These are phyloP conservation scores for Aegilops sharonensis DNA, from an alignment of 176 grass and related monocot species.

Conservation along the genomic window DNA sequence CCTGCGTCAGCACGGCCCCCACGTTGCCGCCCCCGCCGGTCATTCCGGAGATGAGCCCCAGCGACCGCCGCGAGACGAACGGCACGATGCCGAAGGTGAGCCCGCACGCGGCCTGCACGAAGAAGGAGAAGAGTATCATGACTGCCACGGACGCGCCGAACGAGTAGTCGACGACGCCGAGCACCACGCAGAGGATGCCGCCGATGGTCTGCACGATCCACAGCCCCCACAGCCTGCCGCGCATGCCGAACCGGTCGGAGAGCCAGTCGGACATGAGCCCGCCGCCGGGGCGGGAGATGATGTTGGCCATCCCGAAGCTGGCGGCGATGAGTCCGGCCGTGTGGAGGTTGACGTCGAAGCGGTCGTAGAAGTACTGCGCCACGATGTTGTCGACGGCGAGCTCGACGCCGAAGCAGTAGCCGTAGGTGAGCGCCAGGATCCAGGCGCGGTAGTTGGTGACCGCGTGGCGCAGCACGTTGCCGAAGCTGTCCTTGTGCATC, in stretches of 20 bases:
- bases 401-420: slow-evolving; percentile 92
- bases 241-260: slow-evolving; percentile 63
- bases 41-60: slow-evolving; percentile 90
- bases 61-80: slow-evolving; percentile 71
- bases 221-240: slow-evolving; percentile 87
- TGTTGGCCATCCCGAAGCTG: slow-evolving; percentile 85
- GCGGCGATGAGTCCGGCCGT: slow-evolving; percentile 78
- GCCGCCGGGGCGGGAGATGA: slow-evolving; percentile 69
- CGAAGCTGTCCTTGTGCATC: slow-evolving; percentile 87
- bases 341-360: slow-evolving; percentile 65
- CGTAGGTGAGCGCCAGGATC: slow-evolving; percentile 83
- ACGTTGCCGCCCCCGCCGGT: slow-evolving; percentile 80
- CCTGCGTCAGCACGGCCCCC: slow-evolving; percentile 81
- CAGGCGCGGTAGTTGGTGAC: slow-evolving; percentile 75
- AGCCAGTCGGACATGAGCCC: slow-evolving; percentile 77
- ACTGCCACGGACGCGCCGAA: slow-evolving; percentile 51
- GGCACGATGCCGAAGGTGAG: slow-evolving; percentile 89
- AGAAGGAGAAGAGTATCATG: slow-evolving; percentile 90
- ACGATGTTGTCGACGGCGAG: slow-evolving; percentile 92
- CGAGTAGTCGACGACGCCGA: slow-evolving; percentile 53
- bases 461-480: slow-evolving; percentile 64
- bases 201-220: slow-evolving; percentile 76
- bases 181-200: slow-evolving; percentile 56
- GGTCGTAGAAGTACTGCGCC: slow-evolving; percentile 92
- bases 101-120: slow-evolving; percentile 79